Percentiles rank a stretch among this genome's conserved stretches.
phyloP scores from a whole-genome alignment of 805 yeast species.

The Jamesozyma rosinii region DNA sequence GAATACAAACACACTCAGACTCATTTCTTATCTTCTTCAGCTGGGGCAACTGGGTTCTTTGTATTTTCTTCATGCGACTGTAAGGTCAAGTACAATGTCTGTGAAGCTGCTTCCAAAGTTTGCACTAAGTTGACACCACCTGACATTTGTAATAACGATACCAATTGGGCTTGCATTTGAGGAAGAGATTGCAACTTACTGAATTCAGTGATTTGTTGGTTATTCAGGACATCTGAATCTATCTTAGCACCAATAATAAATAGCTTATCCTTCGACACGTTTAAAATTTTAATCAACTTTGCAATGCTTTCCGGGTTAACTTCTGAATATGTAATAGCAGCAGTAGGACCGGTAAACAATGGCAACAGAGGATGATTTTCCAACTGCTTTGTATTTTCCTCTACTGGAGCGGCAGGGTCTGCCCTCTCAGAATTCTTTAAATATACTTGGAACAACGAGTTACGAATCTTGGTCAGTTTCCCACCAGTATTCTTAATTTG shows the following conservation, averaged over 20 bases:
- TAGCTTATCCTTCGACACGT: slow-evolving; percentile 62
- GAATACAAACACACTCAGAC: not conserved
- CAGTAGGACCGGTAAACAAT: slow-evolving; percentile 78
- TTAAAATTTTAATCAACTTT: slow-evolving; percentile 50
- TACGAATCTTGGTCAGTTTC: slow-evolving; percentile 56
- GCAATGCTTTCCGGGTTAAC: slow-evolving; percentile 64
- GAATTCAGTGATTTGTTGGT: slow-evolving; percentile 47
- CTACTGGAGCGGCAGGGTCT: slow-evolving; percentile 59
- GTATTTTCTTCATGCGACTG: slow-evolving; percentile 47
- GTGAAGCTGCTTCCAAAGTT: slow-evolving; percentile 65
- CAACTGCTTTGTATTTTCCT: slow-evolving; percentile 29
- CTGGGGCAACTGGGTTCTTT: not conserved
- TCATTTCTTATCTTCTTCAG: not conserved
- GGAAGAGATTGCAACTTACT: slow-evolving; percentile 65
- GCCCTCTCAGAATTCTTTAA: slow-evolving; percentile 56
- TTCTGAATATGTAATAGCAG: slow-evolving; percentile 57
- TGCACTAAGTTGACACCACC: slow-evolving; percentile 86
- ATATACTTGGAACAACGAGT: slow-evolving; percentile 63
- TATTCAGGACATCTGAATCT: slow-evolving; percentile 45
- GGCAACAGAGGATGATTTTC: slow-evolving; percentile 59
- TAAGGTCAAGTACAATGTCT: slow-evolving; percentile 62
- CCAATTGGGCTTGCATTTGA: slow-evolving; percentile 70
- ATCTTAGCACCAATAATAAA: slow-evolving; percentile 80
- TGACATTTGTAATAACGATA: slow-evolving; percentile 70
- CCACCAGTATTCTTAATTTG: slow-evolving; percentile 62